Base-by-base conservation (phyloP, 805 yeast genomes). In the Zygosaccharomyces gambellarensis region DNA sequence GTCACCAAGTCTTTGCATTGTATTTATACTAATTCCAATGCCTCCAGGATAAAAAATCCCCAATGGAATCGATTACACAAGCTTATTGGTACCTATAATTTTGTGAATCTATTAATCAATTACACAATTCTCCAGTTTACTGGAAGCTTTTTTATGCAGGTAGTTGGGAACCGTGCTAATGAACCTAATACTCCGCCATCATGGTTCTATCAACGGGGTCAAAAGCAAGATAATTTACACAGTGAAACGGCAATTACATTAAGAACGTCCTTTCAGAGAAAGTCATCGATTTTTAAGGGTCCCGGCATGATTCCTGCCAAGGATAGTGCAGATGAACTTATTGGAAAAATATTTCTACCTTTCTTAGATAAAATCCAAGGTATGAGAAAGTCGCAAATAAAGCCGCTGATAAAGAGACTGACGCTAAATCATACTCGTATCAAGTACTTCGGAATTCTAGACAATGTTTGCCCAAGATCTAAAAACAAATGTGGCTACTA, bases 41-140 rank as follows among this genome's bases (percentile, higher is more conserved):
- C 71, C 2, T 65, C 70, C 14, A 46, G 62, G 1, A 52, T 84
- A 17, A 80, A 79, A 50, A 59, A 70, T 3, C 55, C 67, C 3
- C 52, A 60, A 2, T 82, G 87, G 81, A 70, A 59, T 2, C 39
- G 61, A 3, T 46, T 81, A 0, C 77, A 68, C 49, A 51, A 49
- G 2, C 28, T 64, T 1, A 53, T 80, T 1, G 84, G 83, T 0
- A 59, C 63, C 6, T 48, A 49, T 1, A 48, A 50, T 1, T 81
- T 82, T 57, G 42, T 72, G 4, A 49, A 70, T 6, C 41, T 81
- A 19, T 14, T 81, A 3, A 39, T 75, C 4, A 70, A 70, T 38
- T 59, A 56, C 39, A 58, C 67, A 4, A 73, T 77, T 8, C 67
- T 62, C 49, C 46, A 59, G 7, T 44, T 39, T 43, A 28, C 42